phyloP scores from a whole-genome alignment of 192 early-diverging fungal genomes.

The Endogone sp. region DNA sequence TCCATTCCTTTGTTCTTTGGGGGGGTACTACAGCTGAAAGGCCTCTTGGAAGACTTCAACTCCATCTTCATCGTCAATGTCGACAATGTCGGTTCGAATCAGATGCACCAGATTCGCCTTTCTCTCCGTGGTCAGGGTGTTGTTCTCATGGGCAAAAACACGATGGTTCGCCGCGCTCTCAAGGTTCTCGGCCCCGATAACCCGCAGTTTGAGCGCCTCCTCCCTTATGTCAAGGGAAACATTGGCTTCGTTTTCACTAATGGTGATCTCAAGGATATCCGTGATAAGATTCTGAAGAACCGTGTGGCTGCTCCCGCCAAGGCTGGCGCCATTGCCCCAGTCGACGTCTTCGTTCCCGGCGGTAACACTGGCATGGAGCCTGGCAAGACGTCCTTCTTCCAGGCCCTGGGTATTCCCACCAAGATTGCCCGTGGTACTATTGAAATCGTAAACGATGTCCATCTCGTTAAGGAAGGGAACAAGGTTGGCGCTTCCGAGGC shows the following conservation, averaged over 20 bases:
- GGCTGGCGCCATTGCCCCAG: conserved; percentile 91
- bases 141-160: conserved; percentile 99
- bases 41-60: conserved; percentile 83
- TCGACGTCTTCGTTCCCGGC: conserved; percentile 89
- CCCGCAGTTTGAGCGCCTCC: conserved; percentile 75
- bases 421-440: conserved; percentile 99
- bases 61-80: conserved; percentile 99
- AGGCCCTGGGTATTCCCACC: conserved; percentile 99
- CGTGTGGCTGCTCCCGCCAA: conserved; percentile 96
- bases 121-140: conserved; percentile 86
- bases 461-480: conserved; percentile 82
- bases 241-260: conserved; percentile 99
- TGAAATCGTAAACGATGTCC: conserved; percentile 96
- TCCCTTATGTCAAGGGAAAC: conserved; percentile 90
- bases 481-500: conserved; percentile 99
- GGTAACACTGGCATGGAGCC: conserved; percentile 99
- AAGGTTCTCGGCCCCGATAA: conserved; percentile 60
- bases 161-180: conserved; percentile 93
- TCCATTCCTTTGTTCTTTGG: no score
- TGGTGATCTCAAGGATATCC: conserved; percentile 90
- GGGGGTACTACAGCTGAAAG: conserved; percentile 57
- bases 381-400: conserved; percentile 99
- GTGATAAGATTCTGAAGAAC: conserved; percentile 88
- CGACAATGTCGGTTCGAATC: conserved; percentile 99
- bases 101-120: conserved; percentile 98